These are phyloP conservation scores for Lactarius akahatsu DNA, from an alignment of 768 basidiomycete species.

Conservation along the genomic window DNA sequence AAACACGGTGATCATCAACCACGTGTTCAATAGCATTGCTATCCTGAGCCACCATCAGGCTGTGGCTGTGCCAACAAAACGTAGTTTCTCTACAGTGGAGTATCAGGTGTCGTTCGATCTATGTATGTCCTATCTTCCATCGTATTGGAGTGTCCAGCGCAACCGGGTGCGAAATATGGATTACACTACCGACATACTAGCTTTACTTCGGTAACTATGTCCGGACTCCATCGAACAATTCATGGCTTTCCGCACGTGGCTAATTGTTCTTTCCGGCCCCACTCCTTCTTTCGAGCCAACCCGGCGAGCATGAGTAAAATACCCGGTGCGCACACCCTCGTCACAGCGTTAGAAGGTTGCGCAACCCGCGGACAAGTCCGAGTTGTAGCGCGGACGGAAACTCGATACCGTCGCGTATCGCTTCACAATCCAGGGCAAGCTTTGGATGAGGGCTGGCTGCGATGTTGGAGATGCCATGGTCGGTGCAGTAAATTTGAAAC, in stretches of 20 bases:
- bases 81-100: not conserved
- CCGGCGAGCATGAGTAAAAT: not conserved
- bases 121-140: not conserved
- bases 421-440: not conserved
- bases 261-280: not conserved
- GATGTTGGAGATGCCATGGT: not conserved
- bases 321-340: not conserved
- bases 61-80: not conserved
- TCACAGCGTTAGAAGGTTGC: not conserved
- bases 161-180: not conserved
- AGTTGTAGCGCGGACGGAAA: not conserved
- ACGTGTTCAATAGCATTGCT: not conserved
- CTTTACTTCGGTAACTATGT: not conserved
- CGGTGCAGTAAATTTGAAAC: not conserved
- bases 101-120: not conserved
- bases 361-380: not conserved
- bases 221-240: constrained; percentile 1
- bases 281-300: not conserved
- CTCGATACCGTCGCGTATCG: not conserved
- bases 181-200: not conserved
- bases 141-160: not conserved
- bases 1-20: not conserved
- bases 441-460: not conserved
- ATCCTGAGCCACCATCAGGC: not conserved
- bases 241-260: not conserved